Base-by-base conservation (phyloP, 2,329 filamentous ascomycete genomes). In the Penicillium nordicum region DNA sequence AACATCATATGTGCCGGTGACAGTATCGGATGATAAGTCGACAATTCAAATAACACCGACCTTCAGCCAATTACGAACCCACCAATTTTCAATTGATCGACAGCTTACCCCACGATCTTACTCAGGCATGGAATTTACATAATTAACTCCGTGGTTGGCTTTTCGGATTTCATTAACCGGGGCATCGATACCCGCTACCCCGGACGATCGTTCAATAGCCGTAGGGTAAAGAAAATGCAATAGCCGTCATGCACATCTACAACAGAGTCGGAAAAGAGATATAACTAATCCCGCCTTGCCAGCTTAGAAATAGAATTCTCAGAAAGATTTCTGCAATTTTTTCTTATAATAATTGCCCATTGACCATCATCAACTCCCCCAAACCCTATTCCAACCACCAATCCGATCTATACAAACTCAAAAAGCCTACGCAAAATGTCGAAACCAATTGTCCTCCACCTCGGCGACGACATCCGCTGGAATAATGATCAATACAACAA, bases 401-500 rank as follows among this genome's bases (percentile, higher is more conserved):
- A 41, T 8, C 27, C 29, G 21, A 16, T 18, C 27, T 50, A 50
- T 43, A 53, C 18, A 32, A 32, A 16, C 23, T 4, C 5, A 12
- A 11, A 23, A 23, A 30, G 6, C 5, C 11, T 10, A 40, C 16
- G 8, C 45, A 66, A 57, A 50, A 70, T 68, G 63, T 41, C 50
- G 37, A 71, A 76, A 52, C 73, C 71, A 18, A 70, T 66, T 10
- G 69, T 79, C 40, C 74, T 79, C 18, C 75, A 77, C 54, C 62
- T 81, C 11, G 79, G 79, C 29, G 77, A 79, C 32, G 70, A 74
- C 18, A 79, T 81, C 58, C 77, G 78, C 57, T 80, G 79, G 66
- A 79, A 80, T 57, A 72, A 75, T 40, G 72, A 76, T 1, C 69
- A 77, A 34, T 76, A 78, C 63, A 57, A 71, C 1, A 67, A 72